Evolutionary conservation across 768 basidiomycete species (phyloP), one percentile per base, ranked within the genome.

Genomic region (Lyophyllum decastes): DNA sequence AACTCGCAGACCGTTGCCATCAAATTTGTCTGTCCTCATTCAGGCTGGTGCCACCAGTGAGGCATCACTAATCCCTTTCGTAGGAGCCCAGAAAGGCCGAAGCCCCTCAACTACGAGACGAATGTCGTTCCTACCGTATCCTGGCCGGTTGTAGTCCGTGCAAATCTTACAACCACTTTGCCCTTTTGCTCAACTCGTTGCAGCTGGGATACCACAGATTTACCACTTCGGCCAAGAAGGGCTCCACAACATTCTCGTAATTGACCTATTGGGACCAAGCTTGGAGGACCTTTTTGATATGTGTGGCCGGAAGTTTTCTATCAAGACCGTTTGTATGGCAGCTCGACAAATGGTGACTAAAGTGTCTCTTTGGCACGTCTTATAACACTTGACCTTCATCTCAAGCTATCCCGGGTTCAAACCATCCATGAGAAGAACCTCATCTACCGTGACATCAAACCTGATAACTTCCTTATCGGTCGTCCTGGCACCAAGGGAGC

Each of bases 171-270:
- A 4, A n/a, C 44, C 38, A 61, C 33, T 57, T 63, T 45, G 45
- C 61, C 30, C 30, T 49, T 38, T 63, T 64, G 43, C 58, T 62
- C 49, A 63, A 58, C 66, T 62, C 52, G 51, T 61, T 62, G 54
- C 74, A 98, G 95, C 88, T 62, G 96, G 97, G 21, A 96, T 99
- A 49, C 96, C 95, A 25, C 95, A 98, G 77, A 98, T 99, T 73
- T 98, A 98, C 78, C 96, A 99, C 76, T 99, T 98, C 72, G 97
- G 97, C 48, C 95, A 98, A 76, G 97, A 99, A 74, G 97, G 92
- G 14, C 83, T 98, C 26, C 95, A 99, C 78, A 98, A 99, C 69
- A 95, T 99, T 62, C 86, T 99, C 60, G 95, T 99, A 64, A 98
- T 99, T 68, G 97, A 99, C 78, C 84, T 99, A 34, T 84, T 99